phyloP scores from a whole-genome alignment of 345 rosid genomes.

The Raphanus raphanistrum region DNA sequence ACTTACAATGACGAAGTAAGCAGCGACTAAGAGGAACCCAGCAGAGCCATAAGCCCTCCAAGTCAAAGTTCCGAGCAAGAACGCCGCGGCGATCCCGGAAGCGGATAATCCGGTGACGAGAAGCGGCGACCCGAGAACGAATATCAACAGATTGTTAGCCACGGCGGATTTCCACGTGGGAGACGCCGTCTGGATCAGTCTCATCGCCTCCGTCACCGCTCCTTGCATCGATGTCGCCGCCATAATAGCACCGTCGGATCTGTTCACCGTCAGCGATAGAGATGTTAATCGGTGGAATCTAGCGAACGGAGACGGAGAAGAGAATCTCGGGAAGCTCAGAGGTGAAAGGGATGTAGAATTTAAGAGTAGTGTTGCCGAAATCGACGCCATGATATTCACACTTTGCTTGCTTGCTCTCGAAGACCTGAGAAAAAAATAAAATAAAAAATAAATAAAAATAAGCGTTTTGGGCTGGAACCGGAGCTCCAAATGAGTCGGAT shows the following conservation, averaged over 20 bases:
- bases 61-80: constrained; percentile 81
- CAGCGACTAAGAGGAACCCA: constrained; percentile 84
- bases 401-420: neutral
- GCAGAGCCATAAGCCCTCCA: constrained; percentile 95
- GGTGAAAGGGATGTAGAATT: constrained; percentile 28
- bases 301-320: constrained; percentile 18
- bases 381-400: constrained; percentile 44
- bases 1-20: constrained; percentile 67
- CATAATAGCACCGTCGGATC: constrained; percentile 18
- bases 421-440: neutral
- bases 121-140: constrained; percentile 72
- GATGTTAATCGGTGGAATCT: constrained; percentile 33
- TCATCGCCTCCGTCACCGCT: constrained; percentile 54
- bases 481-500: constrained; percentile 23
- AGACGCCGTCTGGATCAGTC: constrained; percentile 54
- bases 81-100: constrained; percentile 81
- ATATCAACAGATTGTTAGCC: constrained; percentile 73
- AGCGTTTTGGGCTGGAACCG: constrained; percentile 14
- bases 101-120: constrained; percentile 74
- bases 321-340: constrained; percentile 17
- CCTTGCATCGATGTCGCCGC: constrained; percentile 44
- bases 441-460: neutral
- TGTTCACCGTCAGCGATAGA: constrained; percentile 31
- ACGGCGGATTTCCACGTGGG: constrained; percentile 85
- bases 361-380: constrained; percentile 41